Base-by-base conservation (phyloP, 768 basidiomycete species). In the Pholiota conissans region DNA sequence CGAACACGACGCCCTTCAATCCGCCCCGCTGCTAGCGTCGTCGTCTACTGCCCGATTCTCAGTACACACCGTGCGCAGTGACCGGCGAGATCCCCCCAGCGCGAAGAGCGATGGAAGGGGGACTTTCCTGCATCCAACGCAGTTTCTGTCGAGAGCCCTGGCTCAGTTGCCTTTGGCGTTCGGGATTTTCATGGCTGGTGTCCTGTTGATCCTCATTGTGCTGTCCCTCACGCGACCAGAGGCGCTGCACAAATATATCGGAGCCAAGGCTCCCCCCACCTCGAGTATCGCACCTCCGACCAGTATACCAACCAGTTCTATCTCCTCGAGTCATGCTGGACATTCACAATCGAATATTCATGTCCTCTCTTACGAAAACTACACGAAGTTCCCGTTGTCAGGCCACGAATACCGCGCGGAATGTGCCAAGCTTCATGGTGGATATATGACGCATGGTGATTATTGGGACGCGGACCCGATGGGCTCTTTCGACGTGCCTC, bases 361-460 rank as follows among this genome's bases (percentile, higher is more conserved):
- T 62, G 52, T 72, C 40, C 75, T 84, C 26, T 84, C 82, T 22
- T 85, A 85, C 69, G 78, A 74, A 61, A 83, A 81, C 62, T 84
- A 84, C 66, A 82, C 84, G 6, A 71, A 61, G 22, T 86, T 86
- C 66, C 87, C 87, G 7, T 74, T 88, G 8, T 77, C 75, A 26
- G 79, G 85, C 4, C 62, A 68, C 10, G 76, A 89, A 71, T 89
- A 87, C 67, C 76, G 75, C 16, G 61, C 68, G 1, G 81, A 88
- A 69, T 90, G 89, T 65, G 69, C 73, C 53, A 83, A 81, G 61
- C 60, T 84, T 20, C 72, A 76, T 61, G 57, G 70, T 16, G 78
- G 77, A 5, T 76, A 76, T 52, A 81, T 83, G 77, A 64, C 74
- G 13, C 77, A 81, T 62, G 74, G 73, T 6, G 73, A 65, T 39